Base-by-base conservation (phyloP, 257 asterid genomes). In the Apocynum venetum region DNA sequence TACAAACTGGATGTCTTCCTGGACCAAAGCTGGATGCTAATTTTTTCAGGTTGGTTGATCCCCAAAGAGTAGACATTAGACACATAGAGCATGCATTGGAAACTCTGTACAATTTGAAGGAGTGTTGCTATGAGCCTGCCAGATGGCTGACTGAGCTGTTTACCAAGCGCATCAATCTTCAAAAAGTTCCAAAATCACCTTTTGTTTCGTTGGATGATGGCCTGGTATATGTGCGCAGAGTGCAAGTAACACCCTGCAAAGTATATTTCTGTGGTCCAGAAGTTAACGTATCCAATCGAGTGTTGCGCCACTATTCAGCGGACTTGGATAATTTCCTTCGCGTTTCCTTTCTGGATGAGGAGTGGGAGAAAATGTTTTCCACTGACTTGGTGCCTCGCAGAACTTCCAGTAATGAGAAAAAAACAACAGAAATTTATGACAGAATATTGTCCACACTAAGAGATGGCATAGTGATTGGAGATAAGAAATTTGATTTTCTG, bases 1-100 rank as follows among this genome's bases (percentile, higher is more conserved):
- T 95, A 38, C 99, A 95, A 73, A 86, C 75, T 41, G 99, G 99
- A 68, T 93, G 94, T 70, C 84, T 95, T 46, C 94, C 97, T 0
- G 96, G 98, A 65, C 95, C 92, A 12, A 81, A 83, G 31, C 83
- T 95, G 9, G 86, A 89, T 71, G 17, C 41, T 31, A 40, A 53
- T 8, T 95, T 95, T 84, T 93, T 84, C 75, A 49, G 13, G 41
- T 60, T 86, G 82, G 85, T 91, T 79, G 82, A 88, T 87, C 98
- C 97, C 12, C 66, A 4, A 11, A 66, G 35, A 46, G 1, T 41
- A 12, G 70, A 85, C 74, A 74, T 79, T 10, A 82, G 15, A 55
- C 80, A 82, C 83, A 90, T 95, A 43, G 94, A 95, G 66, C 88
- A 87, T 75, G 96, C 96, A 56, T 86, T 93, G 6, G 97, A 93